Conservation (phyloP, 768 basidiomycete genomes). For the Boletus rubropictus region DNA sequence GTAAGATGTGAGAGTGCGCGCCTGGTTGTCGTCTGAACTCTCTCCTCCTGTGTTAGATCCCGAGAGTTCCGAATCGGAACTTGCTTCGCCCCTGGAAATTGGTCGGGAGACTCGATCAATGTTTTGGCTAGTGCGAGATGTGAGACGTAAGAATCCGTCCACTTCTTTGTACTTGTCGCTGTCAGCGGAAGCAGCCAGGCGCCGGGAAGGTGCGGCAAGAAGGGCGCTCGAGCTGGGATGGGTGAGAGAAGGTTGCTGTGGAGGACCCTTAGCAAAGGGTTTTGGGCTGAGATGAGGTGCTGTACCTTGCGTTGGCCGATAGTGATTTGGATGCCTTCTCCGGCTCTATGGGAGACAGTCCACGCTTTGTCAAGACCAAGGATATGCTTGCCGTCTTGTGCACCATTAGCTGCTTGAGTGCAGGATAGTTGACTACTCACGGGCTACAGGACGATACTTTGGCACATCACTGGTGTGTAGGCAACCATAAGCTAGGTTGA, state of each 20-base stretch:
- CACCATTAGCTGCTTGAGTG: conserved; percentile 45
- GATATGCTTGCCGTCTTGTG: conserved; percentile 43
- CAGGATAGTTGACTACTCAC: conserved; percentile 36
- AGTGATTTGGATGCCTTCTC: conserved; percentile 59
- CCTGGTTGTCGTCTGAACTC: conserved; percentile 33
- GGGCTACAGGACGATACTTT: conserved; percentile 52
- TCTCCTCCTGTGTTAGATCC: conserved; percentile 28
- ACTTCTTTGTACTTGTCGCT: conserved; percentile 51
- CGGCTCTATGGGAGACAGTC: conserved; percentile 45
- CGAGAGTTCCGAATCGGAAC: conserved; percentile 34
- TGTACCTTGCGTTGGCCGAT: conserved; percentile 40
- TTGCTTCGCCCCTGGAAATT: conserved; percentile 33
- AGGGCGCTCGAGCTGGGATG: conserved; percentile 52
- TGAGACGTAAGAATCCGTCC: conserved; percentile 62
- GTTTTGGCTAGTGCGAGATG: conserved; percentile 34
- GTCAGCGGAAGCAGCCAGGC: conserved; percentile 36
- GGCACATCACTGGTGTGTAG: conserved; percentile 59
- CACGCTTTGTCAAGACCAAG: conserved; percentile 55
- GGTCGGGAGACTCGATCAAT: conserved; percentile 46
- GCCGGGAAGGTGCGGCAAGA: conserved; percentile 45
- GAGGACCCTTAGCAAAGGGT: conserved; percentile 2
- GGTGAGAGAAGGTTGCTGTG: conserved; percentile 46
- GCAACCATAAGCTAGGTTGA: conserved; percentile 65
- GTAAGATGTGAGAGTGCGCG: conserved; percentile 41
- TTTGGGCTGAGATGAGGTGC: neutral